Conservation (phyloP, 495 filamentous ascomycete genomes). For the Podospora comata region DNA sequence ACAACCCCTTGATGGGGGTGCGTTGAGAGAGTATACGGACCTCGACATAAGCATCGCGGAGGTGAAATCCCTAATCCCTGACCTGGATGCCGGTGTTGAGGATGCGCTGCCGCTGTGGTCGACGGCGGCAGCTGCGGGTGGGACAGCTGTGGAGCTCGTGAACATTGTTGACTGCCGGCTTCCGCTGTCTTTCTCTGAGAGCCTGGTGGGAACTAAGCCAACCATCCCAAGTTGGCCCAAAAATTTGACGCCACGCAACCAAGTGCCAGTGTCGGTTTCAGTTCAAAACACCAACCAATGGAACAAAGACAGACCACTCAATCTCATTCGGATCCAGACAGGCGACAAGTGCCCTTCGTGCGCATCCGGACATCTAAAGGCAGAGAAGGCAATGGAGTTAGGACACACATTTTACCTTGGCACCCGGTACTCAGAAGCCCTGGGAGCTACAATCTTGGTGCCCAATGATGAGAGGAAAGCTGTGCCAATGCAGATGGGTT, state of each 20-base stretch:
- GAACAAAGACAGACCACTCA: constrained; percentile 36
- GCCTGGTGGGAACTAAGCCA: neutral
- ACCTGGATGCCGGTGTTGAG: constrained; percentile 68
- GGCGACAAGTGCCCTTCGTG: constrained; percentile 76
- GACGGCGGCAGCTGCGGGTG: constrained; percentile 23
- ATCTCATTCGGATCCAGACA: constrained; percentile 59
- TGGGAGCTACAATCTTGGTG: constrained; percentile 58
- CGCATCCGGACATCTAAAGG: constrained; percentile 55
- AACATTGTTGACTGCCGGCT: constrained; percentile 52
- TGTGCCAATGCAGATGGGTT: constrained; percentile 83
- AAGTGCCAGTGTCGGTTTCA: neutral
- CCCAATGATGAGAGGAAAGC: constrained; percentile 24
- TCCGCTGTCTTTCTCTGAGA: constrained; percentile 14
- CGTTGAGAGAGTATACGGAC: constrained; percentile 28
- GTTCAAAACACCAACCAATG: constrained; percentile 1
- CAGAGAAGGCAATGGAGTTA: constrained; percentile 76
- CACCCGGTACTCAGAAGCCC: constrained; percentile 75
- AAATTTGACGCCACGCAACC: constrained; percentile 3
- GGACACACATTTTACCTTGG: constrained; percentile 95
- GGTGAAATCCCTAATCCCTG: constrained; percentile 66
- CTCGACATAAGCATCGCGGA: constrained; percentile 66
- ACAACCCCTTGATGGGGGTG: constrained; percentile 20
- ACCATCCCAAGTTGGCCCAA: constrained; percentile 26
- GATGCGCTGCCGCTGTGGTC: constrained; percentile 57
- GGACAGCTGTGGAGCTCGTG: constrained; percentile 36